Evolutionary conservation across 2,329 filamentous ascomycete genomes (phyloP).

Genomic region (Diaporthe batatas): DNA sequence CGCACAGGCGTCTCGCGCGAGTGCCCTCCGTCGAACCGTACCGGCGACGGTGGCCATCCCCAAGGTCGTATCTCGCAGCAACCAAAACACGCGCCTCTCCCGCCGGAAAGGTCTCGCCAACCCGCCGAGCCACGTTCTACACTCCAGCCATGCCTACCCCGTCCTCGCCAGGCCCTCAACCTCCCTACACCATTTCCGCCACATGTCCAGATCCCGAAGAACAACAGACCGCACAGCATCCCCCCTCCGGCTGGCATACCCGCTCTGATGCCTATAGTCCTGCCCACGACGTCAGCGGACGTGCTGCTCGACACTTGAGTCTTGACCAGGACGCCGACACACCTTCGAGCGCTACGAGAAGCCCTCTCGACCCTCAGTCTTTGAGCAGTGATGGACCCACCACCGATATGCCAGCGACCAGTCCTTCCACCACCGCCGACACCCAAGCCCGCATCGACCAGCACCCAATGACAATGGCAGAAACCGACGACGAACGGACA

Average conservation of each 20-base stretch:
- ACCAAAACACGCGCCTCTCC: constrained; percentile 1
- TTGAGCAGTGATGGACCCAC: constrained; percentile 41
- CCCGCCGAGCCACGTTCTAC: background rate
- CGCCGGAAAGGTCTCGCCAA: constrained; percentile 6
- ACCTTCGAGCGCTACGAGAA: constrained; percentile 56
- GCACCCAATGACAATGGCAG: constrained; percentile 28
- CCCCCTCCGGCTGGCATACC: constrained; percentile 19
- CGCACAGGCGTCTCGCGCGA: background rate
- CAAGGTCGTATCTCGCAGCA: background rate
- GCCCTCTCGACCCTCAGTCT: constrained; percentile 58
- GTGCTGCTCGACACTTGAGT: constrained; percentile 15
- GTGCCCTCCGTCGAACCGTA: background rate
- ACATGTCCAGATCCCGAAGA: constrained; percentile 42
- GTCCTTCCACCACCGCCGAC: constrained; percentile 24
- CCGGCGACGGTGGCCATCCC: background rate
- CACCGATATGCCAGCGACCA: constrained; percentile 31
- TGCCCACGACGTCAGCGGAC: constrained; percentile 12
- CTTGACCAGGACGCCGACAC: constrained; percentile 24
- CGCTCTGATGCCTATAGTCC: constrained; percentile 9
- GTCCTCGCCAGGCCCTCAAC: constrained; percentile 39
- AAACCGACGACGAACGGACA: constrained; percentile 35
- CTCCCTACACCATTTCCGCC: constrained; percentile 35
- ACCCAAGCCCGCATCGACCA: constrained; percentile 11
- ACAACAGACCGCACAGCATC: constrained; percentile 25
- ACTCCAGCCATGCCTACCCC: constrained; percentile 41